phyloP scores from a whole-genome alignment of 2,329 filamentous ascomycete species.

The Cordyceps cateniannulata region DNA sequence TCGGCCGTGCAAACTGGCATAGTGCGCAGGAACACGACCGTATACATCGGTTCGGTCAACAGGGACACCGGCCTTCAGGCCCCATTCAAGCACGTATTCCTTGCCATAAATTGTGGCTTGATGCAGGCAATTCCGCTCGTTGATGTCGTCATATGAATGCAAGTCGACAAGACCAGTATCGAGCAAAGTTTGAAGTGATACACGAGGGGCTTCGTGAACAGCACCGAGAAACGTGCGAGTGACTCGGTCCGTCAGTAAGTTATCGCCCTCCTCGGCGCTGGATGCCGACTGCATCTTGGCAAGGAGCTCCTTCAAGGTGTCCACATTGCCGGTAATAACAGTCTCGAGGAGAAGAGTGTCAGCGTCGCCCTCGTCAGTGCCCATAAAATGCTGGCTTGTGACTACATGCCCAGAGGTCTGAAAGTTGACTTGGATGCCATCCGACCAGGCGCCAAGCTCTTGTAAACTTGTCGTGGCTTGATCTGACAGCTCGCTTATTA shows the following conservation, averaged over 20 bases:
- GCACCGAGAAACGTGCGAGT: constrained; percentile 87
- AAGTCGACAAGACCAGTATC: constrained; percentile 79
- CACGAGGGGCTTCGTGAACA: constrained; percentile 75
- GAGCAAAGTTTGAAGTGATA: constrained; percentile 69
- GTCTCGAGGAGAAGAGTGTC: constrained; percentile 85
- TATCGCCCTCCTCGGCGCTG: constrained; percentile 46
- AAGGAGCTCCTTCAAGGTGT: constrained; percentile 75
- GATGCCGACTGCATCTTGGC: constrained; percentile 55
- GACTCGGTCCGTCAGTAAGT: constrained; percentile 62
- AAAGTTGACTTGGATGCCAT: constrained; percentile 88
- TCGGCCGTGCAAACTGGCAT: constrained; percentile 90
- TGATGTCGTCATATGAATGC: constrained; percentile 95
- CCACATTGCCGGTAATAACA: constrained; percentile 73
- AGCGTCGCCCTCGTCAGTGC: constrained; percentile 81
- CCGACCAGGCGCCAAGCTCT: constrained; percentile 92
- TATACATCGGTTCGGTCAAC: constrained; percentile 84
- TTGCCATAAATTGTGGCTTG: constrained; percentile 95
- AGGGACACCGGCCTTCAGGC: constrained; percentile 68
- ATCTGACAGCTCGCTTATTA: constrained; percentile 94
- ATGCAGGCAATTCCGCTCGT: constrained; percentile 92
- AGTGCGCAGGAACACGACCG: constrained; percentile 86
- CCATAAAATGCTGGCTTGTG: constrained; percentile 58
- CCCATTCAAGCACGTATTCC: constrained; percentile 67
- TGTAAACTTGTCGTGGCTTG: constrained; percentile 94
- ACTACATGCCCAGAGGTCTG: constrained; percentile 59